Conservation (phyloP, 257 asterid genomes). For the Orobanche coerulescens region DNA sequence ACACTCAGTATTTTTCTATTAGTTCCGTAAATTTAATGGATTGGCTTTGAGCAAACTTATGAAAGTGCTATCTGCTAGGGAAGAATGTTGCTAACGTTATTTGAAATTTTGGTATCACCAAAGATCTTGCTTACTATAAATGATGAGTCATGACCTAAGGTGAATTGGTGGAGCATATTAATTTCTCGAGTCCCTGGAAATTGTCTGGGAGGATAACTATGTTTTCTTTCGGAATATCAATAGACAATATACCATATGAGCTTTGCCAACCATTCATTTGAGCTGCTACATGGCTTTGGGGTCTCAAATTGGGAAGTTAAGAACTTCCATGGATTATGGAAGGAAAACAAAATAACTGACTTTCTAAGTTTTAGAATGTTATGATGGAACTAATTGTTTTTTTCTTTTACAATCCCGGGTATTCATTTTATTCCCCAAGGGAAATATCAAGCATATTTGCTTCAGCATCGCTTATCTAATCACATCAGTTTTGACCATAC, state of each 20-base stretch:
- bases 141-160: too few species aligned
- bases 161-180: too few species aligned
- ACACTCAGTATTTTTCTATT: not conserved
- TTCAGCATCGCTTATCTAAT: slow-evolving; percentile 12
- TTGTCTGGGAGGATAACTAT: too few species aligned
- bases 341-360: not conserved
- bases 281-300: not conserved
- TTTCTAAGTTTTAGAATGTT: not conserved
- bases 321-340: not conserved
- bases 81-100: too few species aligned
- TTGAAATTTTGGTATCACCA: not conserved
- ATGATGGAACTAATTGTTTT: not conserved
- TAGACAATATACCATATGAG: too few species aligned
- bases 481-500: too few species aligned
- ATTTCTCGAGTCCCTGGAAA: too few species aligned
- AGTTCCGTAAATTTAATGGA: slow-evolving; percentile 2
- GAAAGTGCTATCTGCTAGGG: too few species aligned
- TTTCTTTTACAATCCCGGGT: too few species aligned
- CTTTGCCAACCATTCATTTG: too few species aligned
- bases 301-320: not conserved
- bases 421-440: not conserved
- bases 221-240: too few species aligned
- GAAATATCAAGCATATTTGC: not conserved
- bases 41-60: slow-evolving; percentile 1
- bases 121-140: not conserved